A percentile compares a stretch with the other conserved stretches of the same genome.
Evolutionary conservation across 305 asterid species (phyloP).

Genomic region (Solanum hybrid): DNA sequence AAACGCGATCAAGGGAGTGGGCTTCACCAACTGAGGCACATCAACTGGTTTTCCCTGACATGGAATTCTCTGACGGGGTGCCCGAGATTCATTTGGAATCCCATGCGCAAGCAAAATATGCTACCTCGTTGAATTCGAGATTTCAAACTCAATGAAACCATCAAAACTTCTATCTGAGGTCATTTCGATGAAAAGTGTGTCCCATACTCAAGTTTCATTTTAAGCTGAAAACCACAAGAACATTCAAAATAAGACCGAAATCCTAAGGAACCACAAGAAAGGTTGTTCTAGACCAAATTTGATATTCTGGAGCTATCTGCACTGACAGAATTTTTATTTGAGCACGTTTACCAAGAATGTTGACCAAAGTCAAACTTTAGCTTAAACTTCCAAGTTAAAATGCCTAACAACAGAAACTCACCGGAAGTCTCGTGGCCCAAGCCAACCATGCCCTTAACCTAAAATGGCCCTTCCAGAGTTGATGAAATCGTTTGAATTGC

Average conservation of each 20-base stretch:
- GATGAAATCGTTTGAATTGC: not conserved
- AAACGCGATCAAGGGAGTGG: not conserved
- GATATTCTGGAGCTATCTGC: not conserved
- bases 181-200: no score
- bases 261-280: not conserved
- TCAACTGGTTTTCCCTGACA: not conserved
- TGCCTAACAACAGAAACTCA: not conserved
- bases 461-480: not conserved
- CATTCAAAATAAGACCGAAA: not conserved
- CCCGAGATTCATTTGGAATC: not conserved
- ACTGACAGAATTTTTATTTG: not conserved
- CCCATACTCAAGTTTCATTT: not conserved
- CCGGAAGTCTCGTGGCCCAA: not conserved
- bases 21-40: not conserved
- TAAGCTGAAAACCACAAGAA: not conserved
- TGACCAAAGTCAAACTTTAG: not conserved
- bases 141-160: not conserved
- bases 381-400: not conserved
- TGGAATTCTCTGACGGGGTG: not conserved
- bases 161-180: not conserved
- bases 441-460: not conserved
- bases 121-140: accelerated
- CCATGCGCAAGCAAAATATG: not conserved
- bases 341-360: no score
- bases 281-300: not conserved